phyloP scores from a whole-genome alignment of 1,139 yeast genomes.

The Yamadazyma aaseri region DNA sequence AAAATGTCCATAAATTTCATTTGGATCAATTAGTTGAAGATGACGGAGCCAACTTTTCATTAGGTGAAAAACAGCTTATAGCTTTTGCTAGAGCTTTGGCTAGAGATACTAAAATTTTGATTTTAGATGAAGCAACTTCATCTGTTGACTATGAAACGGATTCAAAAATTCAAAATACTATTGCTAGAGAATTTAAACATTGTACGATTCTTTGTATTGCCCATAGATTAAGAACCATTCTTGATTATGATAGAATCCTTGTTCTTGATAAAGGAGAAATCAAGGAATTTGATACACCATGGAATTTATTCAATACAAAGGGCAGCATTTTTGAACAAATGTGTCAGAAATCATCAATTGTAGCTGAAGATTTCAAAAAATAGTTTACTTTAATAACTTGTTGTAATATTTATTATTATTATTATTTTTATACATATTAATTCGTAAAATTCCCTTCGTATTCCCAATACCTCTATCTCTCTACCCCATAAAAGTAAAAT shows the following conservation, averaged over 20 bases:
- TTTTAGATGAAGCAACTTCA: conserved; percentile 57
- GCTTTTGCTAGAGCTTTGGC: conserved; percentile 56
- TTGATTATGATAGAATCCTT: conserved; percentile 49
- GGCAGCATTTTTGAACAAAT: conserved; percentile 41
- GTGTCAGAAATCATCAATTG: conserved; percentile 36
- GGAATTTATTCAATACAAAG: conserved; percentile 29
- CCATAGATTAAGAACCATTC: conserved; percentile 52
- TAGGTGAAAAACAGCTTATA: conserved; percentile 54
- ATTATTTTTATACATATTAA: no score
- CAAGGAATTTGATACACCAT: conserved; percentile 50
- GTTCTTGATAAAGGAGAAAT: conserved; percentile 52
- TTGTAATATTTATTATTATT: no score
- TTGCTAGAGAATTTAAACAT: conserved; percentile 40
- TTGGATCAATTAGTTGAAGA: conserved; percentile 50
- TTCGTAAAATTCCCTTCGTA: no score
- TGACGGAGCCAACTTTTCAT: conserved; percentile 51
- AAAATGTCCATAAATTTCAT: conserved; percentile 41
- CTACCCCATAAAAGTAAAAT: no score
- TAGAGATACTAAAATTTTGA: conserved; percentile 46
- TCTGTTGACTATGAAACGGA: conserved; percentile 59
- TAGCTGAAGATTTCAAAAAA: conserved; percentile 10
- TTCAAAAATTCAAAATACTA: conserved; percentile 48
- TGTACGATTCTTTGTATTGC: conserved; percentile 58
- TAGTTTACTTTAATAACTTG: not conserved
- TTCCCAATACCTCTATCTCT: no score